Percentiles rank a stretch among this genome's conserved stretches.
These are phyloP conservation scores for Candida ovalis DNA, from an alignment of 805 yeast genomes.

Conservation along the genomic window DNA sequence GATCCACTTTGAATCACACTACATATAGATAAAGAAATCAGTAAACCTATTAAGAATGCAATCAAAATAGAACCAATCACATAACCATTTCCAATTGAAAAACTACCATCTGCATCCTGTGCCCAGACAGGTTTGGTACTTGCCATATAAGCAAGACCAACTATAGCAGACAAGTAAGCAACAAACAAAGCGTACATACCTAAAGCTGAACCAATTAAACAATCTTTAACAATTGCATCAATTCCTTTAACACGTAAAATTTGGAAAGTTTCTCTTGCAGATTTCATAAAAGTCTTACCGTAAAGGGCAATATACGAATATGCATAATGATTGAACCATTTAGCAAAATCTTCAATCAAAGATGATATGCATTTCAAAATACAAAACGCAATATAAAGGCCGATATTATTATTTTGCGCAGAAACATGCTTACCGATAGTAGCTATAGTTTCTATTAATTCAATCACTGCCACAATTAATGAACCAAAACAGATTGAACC, in stretches of 20 bases:
- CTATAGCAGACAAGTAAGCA: conserved; percentile 41
- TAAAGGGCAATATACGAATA: conserved; percentile 85
- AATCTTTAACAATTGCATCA: conserved; percentile 81
- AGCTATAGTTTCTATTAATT: conserved; percentile 23
- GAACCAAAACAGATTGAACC: conserved; percentile 86
- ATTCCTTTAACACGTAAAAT: conserved; percentile 73
- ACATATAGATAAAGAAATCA: conserved; percentile 64
- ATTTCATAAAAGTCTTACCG: conserved; percentile 67
- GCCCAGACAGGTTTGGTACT: conserved; percentile 58
- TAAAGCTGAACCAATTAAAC: conserved; percentile 71
- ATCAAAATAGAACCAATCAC: conserved; percentile 14
- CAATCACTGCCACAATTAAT: conserved; percentile 69
- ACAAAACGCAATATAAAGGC: conserved; percentile 4
- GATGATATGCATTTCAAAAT: conserved; percentile 24
- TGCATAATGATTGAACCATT: conserved; percentile 86
- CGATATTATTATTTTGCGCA: conserved; percentile 7
- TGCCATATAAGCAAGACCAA: conserved; percentile 62
- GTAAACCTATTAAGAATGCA: conserved; percentile 60
- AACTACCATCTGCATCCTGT: conserved; percentile 35
- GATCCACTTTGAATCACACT: conserved; percentile 74
- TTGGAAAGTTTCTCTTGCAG: conserved; percentile 76
- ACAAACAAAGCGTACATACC: conserved; percentile 67
- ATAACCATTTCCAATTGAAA: conserved; percentile 49
- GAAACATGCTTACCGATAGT: conserved; percentile 8
- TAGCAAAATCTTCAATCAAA: conserved; percentile 37